Evolutionary conservation across 2,329 filamentous ascomycete genomes (phyloP).

Genomic region (Onygenales sp.): DNA sequence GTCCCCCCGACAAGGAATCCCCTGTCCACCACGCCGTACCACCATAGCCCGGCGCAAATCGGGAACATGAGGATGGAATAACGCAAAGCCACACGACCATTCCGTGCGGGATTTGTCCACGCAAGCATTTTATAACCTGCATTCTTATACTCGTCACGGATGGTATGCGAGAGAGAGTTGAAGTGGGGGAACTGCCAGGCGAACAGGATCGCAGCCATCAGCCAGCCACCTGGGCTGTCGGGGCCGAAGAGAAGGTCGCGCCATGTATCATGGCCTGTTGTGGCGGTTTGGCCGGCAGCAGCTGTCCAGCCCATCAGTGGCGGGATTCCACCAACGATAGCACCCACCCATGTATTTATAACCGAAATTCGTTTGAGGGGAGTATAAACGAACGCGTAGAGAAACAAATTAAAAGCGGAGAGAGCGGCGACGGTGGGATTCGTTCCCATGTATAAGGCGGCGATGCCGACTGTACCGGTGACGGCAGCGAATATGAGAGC

Average conservation of each 20-base stretch:
- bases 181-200: conserved; percentile 99
- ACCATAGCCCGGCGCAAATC: conserved; percentile 71
- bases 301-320: conserved; percentile 98
- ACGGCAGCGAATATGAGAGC: conserved; percentile 72
- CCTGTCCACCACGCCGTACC: conserved; percentile 72
- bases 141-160: conserved; percentile 76
- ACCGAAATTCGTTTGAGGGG: conserved; percentile 80
- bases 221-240: conserved; percentile 69
- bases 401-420: conserved; percentile 70
- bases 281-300: conserved; percentile 79
- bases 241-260: conserved; percentile 66
- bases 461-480: conserved; percentile 60
- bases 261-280: conserved; percentile 60
- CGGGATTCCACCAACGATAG: conserved; percentile 84
- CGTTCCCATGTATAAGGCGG: conserved; percentile 74
- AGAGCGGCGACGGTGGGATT: conserved; percentile 88
- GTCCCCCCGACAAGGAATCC: conserved; percentile 72
- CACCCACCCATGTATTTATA: conserved; percentile 91
- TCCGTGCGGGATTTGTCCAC: conserved; percentile 79
- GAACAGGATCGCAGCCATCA: conserved; percentile 74
- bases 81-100: conserved; percentile 75
- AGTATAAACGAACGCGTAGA: conserved; percentile 90
- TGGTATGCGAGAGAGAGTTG: conserved; percentile 82
- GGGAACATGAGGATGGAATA: conserved; percentile 83
- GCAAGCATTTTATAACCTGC: conserved; percentile 63